Evolutionary conservation across 225 moss, liverwort and hornwort genomes (phyloP).

Genomic region (Marchantia paleacea): DNA sequence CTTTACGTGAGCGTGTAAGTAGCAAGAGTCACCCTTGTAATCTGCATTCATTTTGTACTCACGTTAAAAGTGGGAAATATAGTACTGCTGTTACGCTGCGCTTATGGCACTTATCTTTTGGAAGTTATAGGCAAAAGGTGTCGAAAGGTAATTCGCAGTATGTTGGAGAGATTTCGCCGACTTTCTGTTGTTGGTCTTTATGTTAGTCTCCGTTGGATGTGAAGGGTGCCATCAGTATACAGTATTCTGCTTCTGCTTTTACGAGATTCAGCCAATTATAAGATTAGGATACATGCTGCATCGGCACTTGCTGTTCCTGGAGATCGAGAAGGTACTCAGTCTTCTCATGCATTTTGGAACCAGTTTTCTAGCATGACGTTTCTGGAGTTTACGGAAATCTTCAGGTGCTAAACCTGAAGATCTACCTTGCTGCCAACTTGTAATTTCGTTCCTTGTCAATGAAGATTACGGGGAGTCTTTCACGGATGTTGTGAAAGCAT

Average conservation of each 20-base stretch:
- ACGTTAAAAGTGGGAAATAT: background rate
- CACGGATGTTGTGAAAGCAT: conserved; percentile 74
- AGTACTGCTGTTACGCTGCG: background rate
- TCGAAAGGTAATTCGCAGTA: background rate
- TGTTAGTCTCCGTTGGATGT: conserved; percentile 14
- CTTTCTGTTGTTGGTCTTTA: no score
- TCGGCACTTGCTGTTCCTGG: conserved; percentile 84
- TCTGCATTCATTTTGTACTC: background rate
- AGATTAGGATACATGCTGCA: conserved; percentile 92
- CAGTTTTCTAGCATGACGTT: background rate
- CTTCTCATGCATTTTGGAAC: background rate
- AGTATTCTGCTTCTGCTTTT: conserved; percentile 73
- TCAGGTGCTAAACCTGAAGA: no score
- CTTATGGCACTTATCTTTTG: background rate
- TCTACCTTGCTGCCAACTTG: background rate
- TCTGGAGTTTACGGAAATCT: background rate
- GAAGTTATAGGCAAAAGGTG: background rate
- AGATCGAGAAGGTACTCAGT: conserved; percentile 63
- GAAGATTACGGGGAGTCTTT: conserved; percentile 87
- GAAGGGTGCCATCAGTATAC: conserved; percentile 82
- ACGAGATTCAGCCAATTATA: conserved; percentile 76
- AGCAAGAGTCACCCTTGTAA: background rate
- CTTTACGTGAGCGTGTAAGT: background rate
- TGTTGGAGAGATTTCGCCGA: background rate
- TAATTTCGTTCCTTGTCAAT: conserved; percentile 16